A percentile compares a stretch with the other conserved stretches of the same genome.
Conservation (phyloP, 352 stramenopile genomes). For the Globisporangium cylindrosporum region DNA sequence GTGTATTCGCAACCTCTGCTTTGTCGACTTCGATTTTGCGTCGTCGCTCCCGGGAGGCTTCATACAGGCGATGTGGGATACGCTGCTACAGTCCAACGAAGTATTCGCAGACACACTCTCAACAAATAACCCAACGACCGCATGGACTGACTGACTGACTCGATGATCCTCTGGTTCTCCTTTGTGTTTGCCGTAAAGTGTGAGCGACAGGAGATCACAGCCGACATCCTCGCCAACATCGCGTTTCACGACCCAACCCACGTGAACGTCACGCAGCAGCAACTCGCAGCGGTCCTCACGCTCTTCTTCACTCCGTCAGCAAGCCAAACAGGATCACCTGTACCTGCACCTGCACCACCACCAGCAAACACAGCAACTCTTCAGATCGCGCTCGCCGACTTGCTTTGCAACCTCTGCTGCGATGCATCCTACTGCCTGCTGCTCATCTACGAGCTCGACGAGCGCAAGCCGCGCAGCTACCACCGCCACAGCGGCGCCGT, state of each 20-base stretch:
- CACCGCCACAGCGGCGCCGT: slow-evolving; percentile 53
- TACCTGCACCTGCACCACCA: not conserved
- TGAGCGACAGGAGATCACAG: slow-evolving; percentile 29
- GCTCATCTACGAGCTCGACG: slow-evolving; percentile 68
- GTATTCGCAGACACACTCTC: not conserved
- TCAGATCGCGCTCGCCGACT: slow-evolving; percentile 42
- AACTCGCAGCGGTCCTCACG: slow-evolving; percentile 28
- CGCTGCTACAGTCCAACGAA: slow-evolving; percentile 21
- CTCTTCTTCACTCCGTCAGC: slow-evolving; percentile 28
- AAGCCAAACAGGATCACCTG: slow-evolving; percentile 7
- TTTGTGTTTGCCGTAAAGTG: not conserved
- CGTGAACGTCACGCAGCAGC: slow-evolving; percentile 24
- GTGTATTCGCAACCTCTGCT: slow-evolving; percentile 49
- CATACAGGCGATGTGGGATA: slow-evolving; percentile 25
- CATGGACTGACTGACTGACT: too few species aligned
- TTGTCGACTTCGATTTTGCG: slow-evolving; percentile 16
- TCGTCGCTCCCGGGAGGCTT: slow-evolving; percentile 20
- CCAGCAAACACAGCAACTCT: slow-evolving; percentile 2
- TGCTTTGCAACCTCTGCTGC: slow-evolving; percentile 61
- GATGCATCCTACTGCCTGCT: slow-evolving; percentile 49
- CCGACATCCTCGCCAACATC: slow-evolving; percentile 45
- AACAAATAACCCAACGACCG: not conserved
- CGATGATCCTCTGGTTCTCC: not conserved
- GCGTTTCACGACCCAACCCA: slow-evolving; percentile 18
- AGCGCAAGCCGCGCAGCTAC: slow-evolving; percentile 36